Evolutionary conservation across 2,329 filamentous ascomycete genomes (phyloP).

Genomic region (Talaromyces amestolkiae): DNA sequence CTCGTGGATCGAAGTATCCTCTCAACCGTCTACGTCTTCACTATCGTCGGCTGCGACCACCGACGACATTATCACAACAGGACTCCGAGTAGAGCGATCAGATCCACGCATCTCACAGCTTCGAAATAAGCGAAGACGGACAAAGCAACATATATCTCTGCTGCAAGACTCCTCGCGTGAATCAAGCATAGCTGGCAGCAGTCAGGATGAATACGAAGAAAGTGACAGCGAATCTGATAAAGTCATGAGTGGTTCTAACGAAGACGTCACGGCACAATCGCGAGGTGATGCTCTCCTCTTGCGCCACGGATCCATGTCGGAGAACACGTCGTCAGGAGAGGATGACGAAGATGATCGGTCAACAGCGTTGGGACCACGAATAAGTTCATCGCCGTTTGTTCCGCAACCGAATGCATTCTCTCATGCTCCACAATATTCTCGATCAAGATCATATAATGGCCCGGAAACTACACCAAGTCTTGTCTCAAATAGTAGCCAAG

Average conservation of each 20-base stretch:
- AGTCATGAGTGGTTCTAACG: constrained; percentile 62
- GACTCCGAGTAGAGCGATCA: constrained; percentile 69
- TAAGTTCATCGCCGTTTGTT: constrained; percentile 61
- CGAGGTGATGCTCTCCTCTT: constrained; percentile 26
- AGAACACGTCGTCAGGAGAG: constrained; percentile 41
- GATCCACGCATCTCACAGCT: constrained; percentile 35
- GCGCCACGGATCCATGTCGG: constrained; percentile 26
- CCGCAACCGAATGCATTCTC: constrained; percentile 92
- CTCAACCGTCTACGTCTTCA: constrained; percentile 89
- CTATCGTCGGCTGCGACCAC: constrained; percentile 69
- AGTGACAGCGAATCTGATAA: constrained; percentile 86
- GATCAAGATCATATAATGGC: constrained; percentile 18
- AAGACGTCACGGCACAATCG: constrained; percentile 47
- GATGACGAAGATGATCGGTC: constrained; percentile 73
- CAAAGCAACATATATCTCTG: constrained; percentile 31
- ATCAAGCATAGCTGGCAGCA: constrained; percentile 53
- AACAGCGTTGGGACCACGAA: constrained; percentile 71
- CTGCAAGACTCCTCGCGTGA: constrained; percentile 47
- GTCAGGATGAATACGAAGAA: constrained; percentile 92
- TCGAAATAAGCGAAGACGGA: constrained; percentile 55
- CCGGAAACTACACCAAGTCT: constrained; percentile 51
- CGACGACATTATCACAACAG: constrained; percentile 89
- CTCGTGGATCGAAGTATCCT: constrained; percentile 94
- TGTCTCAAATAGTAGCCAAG: constrained; percentile 34
- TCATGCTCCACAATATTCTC: constrained; percentile 60